phyloP scores from a whole-genome alignment of 352 stramenopile species.

The Ophiocytium majus region DNA sequence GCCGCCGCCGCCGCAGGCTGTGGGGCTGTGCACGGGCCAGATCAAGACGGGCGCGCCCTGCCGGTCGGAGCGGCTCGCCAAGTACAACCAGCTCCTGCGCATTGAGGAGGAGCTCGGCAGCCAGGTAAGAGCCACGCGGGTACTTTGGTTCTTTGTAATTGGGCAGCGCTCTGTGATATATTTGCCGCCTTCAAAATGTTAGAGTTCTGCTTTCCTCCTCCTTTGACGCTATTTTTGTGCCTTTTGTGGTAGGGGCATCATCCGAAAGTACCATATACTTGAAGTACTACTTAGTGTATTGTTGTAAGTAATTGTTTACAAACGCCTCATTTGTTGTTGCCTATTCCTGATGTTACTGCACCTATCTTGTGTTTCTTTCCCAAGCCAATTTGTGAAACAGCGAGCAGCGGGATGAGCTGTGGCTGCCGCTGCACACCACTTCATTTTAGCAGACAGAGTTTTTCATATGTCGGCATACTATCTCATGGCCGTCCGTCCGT shows the following conservation, averaged over 20 bases:
- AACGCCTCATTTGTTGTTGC: neutral
- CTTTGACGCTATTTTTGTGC: neutral
- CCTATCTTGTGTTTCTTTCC: neutral
- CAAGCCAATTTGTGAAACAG: neutral
- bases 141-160: neutral
- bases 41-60: slow-evolving; percentile 99
- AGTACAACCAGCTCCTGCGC: slow-evolving; percentile 99
- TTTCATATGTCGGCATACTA: no score
- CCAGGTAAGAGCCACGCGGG: slow-evolving; percentile 55
- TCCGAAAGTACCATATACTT: neutral
- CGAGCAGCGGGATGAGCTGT: no score
- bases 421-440: no score
- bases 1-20: slow-evolving; percentile 62
- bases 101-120: slow-evolving; percentile 94
- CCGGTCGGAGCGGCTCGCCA: slow-evolving; percentile 92
- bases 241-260: neutral
- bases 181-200: neutral
- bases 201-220: neutral
- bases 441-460: no score
- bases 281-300: no score
- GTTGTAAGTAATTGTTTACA: neutral
- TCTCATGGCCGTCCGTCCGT: no score
- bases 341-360: neutral
- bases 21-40: slow-evolving; percentile 95
- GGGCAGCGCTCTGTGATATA: neutral